These are phyloP conservation scores for Dothidotthia symphoricarpi DNA, from an alignment of 2,329 filamentous ascomycete genomes.

Conservation along the genomic window DNA sequence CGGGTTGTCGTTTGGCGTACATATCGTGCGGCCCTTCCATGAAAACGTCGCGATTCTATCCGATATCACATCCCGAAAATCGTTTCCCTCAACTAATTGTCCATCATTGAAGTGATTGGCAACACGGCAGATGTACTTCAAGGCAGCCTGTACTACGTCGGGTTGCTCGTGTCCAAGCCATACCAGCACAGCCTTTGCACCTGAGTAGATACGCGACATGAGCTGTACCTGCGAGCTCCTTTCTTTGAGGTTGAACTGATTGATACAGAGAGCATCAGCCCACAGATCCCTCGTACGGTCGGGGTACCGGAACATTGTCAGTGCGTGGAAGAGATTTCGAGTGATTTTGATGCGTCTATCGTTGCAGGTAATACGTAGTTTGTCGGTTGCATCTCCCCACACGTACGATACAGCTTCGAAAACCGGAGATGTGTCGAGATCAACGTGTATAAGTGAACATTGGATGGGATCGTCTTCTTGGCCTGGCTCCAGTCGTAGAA, in stretches of 20 bases:
- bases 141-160: background rate
- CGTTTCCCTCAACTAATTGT: background rate
- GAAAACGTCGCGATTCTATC: background rate
- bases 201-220: slow-evolving; percentile 35
- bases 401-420: background rate
- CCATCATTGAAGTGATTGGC: background rate
- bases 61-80: background rate
- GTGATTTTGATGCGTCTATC: background rate
- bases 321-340: slow-evolving; percentile 3
- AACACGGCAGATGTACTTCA: background rate
- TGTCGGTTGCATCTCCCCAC: too few relatives aligned
- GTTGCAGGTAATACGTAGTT: too few relatives aligned
- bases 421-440: background rate
- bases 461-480: background rate
- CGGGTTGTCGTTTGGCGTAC: background rate
- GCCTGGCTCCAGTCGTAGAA: background rate
- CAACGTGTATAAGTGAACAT: background rate
- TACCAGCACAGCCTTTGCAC: slow-evolving; percentile 11
- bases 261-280: slow-evolving; percentile 33
- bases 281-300: slow-evolving; percentile 12
- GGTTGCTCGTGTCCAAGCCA: slow-evolving; percentile 11
- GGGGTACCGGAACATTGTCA: slow-evolving; percentile 1
- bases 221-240: slow-evolving; percentile 33
- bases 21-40: background rate
- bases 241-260: slow-evolving; percentile 33